Evolutionary conservation across 108 stramenopile species (phyloP).

Genomic region (Fragilariopsis cylindrus): DNA sequence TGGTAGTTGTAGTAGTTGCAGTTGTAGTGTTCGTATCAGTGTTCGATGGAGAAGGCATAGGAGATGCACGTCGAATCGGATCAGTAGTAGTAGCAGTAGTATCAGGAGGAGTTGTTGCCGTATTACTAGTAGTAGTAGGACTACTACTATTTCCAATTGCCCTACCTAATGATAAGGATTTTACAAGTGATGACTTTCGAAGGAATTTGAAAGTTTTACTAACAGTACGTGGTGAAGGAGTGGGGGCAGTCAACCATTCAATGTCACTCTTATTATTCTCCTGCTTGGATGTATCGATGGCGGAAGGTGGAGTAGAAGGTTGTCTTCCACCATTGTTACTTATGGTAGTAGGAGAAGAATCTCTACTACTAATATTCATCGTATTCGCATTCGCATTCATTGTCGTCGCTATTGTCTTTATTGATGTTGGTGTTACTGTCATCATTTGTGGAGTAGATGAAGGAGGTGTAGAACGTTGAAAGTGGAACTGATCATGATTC

Average conservation of each 20-base stretch:
- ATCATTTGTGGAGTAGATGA: too few species aligned
- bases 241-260: background rate
- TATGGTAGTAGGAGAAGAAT: too few species aligned
- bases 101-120: too few species aligned
- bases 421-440: too few species aligned
- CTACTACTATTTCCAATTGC: background rate
- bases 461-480: too few species aligned
- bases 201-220: conserved; percentile 6
- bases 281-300: background rate
- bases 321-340: too few species aligned
- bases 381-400: too few species aligned
- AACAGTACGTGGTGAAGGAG: background rate
- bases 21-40: background rate
- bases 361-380: too few species aligned
- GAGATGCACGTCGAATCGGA: background rate
- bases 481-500: too few species aligned
- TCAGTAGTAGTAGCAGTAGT: background rate
- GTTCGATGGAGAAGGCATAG: background rate
- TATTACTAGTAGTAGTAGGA: background rate
- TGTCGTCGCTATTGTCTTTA: too few species aligned
- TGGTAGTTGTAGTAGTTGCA: background rate
- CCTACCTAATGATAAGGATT: background rate
- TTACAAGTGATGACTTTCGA: conserved; percentile 3
- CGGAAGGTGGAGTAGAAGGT: background rate
- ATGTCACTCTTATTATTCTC: background rate